Evolutionary conservation across 305 asterid genomes (phyloP), one percentile per base, ranked within the genome.

Genomic region (Fraxinus baroniana): DNA sequence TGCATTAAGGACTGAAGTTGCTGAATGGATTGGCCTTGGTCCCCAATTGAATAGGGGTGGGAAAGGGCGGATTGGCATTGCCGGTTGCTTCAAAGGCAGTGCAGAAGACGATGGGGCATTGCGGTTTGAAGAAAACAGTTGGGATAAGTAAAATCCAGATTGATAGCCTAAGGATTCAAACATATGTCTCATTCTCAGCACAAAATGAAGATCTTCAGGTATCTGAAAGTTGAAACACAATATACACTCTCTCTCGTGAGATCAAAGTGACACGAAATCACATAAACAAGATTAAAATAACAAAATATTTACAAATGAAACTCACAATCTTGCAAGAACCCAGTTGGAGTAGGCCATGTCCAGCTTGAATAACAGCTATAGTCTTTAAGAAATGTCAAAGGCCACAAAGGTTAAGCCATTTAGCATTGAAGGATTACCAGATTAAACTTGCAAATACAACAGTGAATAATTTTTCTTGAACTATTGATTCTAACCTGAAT

Each of bases 301-400:
- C 22, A 41, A 24, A 7, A 82, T 3, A 28, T 9, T 24, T 22
- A 8, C 26, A 72, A 12, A 39, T 28, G 15, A 32, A 32, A 90
- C 97, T 92, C 89, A 97, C 99, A 88, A 91, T 97, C 88, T 97
- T 93, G 96, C 97, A 97, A 49, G 99, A 97, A 78, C 99, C 99
- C 28, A 96, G 93, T 89, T 96, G 99, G 82, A 96, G 86, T 75
- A 96, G 93, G 80, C 99, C 99, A 86, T 93, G 98, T 35, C 99
- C 99, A 85, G 99, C 99, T 92, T 96, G 99, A 88, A 96, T 94
- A 62, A 96, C 99, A 86, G 99, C 99, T 85, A 96, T 96, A 75
- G 99, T 96, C 99, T 32, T 32, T 44, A 39, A 89, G 84, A 68
- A 84, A 77, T 55, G 33, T 2, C 74, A 80, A 83, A 66, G 52